Conservation (phyloP, 805 yeast genomes). For the Ogataea pini region DNA sequence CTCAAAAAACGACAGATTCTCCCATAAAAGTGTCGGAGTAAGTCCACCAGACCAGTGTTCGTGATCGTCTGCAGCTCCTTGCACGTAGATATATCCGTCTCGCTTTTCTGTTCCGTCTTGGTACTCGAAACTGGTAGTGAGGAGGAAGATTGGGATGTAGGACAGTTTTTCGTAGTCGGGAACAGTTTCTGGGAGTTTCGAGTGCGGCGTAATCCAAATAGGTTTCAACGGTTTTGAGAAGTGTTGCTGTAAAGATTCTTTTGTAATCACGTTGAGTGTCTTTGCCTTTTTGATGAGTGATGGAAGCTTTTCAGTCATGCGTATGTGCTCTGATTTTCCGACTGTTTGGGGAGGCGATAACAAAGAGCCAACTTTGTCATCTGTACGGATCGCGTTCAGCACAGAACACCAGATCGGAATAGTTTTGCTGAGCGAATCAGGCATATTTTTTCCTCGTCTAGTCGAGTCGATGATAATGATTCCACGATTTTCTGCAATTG, state of each 20-base stretch:
- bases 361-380: conserved; percentile 25
- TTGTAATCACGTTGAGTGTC: conserved; percentile 9
- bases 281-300: conserved; percentile 46
- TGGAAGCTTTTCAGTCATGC: conserved; percentile 51
- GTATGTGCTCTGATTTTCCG: conserved; percentile 54
- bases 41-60: conserved; percentile 75
- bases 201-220: conserved; percentile 66
- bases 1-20: conserved; percentile 29
- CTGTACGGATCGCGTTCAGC: conserved; percentile 14
- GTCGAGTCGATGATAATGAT: conserved; percentile 78
- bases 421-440: conserved; percentile 85
- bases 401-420: conserved; percentile 72
- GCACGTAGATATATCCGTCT: conserved; percentile 64
- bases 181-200: conserved; percentile 12
- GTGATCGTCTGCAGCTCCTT: conserved; percentile 95
- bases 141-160: conserved; percentile 46
- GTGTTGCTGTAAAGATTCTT: background rate
- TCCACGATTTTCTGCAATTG: conserved; percentile 46
- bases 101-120: conserved; percentile 57
- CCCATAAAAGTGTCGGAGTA: conserved; percentile 61
- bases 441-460: conserved; percentile 78
- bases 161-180: conserved; percentile 24
- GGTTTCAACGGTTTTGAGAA: conserved; percentile 58
- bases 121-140: conserved; percentile 63
- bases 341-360: conserved; percentile 55